Evolutionary conservation across 768 basidiomycete species (phyloP).

Genomic region (Pulveroboletus sp.): DNA sequence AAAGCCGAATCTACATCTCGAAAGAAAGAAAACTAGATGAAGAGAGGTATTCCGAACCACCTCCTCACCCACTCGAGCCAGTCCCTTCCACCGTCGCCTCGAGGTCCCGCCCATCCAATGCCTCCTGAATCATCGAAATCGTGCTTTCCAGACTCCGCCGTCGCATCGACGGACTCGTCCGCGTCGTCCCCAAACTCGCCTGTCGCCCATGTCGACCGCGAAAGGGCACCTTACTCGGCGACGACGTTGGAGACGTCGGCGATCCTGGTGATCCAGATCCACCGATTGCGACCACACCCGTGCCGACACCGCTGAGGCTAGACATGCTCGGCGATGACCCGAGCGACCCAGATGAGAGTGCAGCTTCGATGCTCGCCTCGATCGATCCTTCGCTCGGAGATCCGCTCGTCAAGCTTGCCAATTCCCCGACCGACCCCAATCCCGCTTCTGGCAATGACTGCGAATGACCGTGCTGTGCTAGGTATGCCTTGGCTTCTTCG

Average conservation of each 20-base stretch:
- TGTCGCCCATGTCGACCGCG: constrained; percentile 52
- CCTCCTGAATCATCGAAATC: constrained; percentile 91
- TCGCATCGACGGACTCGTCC: constrained; percentile 88
- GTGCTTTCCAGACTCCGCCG: constrained; percentile 93
- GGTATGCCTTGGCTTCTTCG: constrained; percentile 60
- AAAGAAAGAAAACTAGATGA: no score
- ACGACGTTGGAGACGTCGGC: constrained; percentile 43
- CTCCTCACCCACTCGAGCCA: no score
- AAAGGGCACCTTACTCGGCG: constrained; percentile 50
- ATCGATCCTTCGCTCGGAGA: no score
- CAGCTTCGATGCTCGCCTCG: constrained; percentile 38
- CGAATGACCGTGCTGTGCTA: constrained; percentile 35
- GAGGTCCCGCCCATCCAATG: constrained; percentile 68
- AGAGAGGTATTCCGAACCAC: no score
- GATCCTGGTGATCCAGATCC: constrained; percentile 28
- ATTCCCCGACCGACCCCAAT: constrained; percentile 29
- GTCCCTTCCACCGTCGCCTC: constrained; percentile 26
- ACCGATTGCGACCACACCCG: no score
- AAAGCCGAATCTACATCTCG: no score
- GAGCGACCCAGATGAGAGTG: constrained; percentile 21
- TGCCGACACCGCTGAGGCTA: not conserved
- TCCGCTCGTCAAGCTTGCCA: constrained; percentile 45
- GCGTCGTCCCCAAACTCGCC: constrained; percentile 81
- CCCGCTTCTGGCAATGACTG: constrained; percentile 53
- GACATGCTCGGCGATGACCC: constrained; percentile 23